phyloP scores from a whole-genome alignment of 2,329 filamentous ascomycete genomes.

The Hymenoscyphus fraxineus region DNA sequence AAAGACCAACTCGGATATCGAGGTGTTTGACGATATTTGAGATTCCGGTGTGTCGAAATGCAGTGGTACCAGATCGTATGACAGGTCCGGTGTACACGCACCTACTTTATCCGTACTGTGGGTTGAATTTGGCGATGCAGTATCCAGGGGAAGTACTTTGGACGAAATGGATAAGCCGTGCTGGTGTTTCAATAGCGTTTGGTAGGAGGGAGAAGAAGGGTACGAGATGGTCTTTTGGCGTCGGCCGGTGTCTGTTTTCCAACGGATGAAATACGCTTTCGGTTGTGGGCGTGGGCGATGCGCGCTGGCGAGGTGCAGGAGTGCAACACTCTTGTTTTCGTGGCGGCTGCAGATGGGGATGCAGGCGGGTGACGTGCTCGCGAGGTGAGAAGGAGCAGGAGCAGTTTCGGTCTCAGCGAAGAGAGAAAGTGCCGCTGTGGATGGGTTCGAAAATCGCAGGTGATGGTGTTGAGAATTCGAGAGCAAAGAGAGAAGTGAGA shows the following conservation, averaged over 20 bases:
- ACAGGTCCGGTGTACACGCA: constrained; percentile 5
- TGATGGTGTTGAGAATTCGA: background rate
- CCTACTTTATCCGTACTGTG: constrained; percentile 7
- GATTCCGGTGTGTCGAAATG: background rate
- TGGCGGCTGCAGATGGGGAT: constrained; percentile 6
- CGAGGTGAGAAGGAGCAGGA: background rate
- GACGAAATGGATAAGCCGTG: background rate
- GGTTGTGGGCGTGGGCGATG: background rate
- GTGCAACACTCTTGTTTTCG: constrained; percentile 10
- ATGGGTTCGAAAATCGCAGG: background rate
- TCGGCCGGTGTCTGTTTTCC: background rate
- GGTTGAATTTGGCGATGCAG: background rate
- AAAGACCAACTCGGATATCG: background rate
- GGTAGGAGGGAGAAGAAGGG: constrained; percentile 2
- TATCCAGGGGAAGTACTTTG: background rate
- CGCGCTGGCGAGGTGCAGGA: constrained; percentile 12
- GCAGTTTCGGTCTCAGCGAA: constrained; percentile 3
- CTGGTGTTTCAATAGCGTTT: background rate
- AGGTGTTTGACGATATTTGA: constrained; percentile 5
- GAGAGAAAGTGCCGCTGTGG: background rate
- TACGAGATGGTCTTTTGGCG: background rate
- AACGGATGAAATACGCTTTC: background rate
- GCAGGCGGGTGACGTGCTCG: background rate
- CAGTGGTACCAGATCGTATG: constrained; percentile 9
- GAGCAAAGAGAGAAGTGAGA: background rate